Evolutionary conservation across 2,329 filamentous ascomycete genomes (phyloP).

Genomic region (Aspergillus nomiae): DNA sequence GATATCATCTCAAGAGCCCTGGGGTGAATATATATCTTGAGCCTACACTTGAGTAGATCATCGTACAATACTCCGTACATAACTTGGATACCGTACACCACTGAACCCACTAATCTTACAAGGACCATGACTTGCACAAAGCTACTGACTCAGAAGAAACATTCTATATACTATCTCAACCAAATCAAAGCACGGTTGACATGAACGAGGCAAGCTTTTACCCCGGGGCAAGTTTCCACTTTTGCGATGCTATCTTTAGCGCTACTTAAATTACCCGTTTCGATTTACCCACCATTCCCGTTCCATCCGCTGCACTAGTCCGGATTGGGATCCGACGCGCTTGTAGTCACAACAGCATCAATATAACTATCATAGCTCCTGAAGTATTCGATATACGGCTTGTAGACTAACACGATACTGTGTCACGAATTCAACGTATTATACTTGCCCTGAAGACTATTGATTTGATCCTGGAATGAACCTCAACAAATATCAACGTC

Average conservation of each 20-base stretch:
- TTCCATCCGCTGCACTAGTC: neutral
- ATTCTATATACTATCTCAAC: neutral
- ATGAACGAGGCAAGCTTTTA: neutral
- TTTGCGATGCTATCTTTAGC: neutral
- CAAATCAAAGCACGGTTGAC: neutral
- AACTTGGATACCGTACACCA: neutral
- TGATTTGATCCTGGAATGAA: accelerated
- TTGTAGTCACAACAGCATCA: no score
- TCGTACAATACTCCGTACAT: neutral
- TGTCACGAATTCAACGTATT: neutral
- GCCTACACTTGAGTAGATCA: no score
- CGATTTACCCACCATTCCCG: neutral
- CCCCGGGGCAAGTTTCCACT: neutral
- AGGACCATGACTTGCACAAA: neutral
- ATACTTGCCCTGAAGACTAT: neutral
- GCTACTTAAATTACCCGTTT: neutral
- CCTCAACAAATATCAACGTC: neutral
- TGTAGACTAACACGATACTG: neutral
- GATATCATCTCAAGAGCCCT: neutral
- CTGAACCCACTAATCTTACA: neutral
- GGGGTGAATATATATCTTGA: neutral
- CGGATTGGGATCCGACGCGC: neutral
- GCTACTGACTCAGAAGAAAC: neutral
- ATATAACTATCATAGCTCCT: neutral
- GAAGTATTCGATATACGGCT: neutral